These are phyloP conservation scores for Drosera capensis DNA, from an alignment of 148 eudicot genomes.

Conservation along the genomic window DNA sequence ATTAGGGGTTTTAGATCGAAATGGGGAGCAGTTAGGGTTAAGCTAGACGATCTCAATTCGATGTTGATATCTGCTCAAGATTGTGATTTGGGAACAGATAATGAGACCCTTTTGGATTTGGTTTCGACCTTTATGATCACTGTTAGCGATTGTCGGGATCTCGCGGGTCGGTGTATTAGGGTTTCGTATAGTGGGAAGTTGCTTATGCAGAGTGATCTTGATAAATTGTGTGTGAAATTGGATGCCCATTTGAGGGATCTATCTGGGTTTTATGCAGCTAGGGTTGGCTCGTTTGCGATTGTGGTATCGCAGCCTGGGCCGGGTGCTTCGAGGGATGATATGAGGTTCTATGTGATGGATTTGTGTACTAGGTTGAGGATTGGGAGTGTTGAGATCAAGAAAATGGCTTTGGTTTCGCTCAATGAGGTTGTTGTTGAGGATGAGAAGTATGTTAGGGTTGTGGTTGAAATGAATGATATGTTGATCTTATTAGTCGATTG, in stretches of 20 bases:
- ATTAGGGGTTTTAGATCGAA: constrained; percentile 45
- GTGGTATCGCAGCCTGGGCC: constrained; percentile 42
- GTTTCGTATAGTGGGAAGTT: constrained; percentile 52
- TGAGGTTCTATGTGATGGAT: constrained; percentile 52
- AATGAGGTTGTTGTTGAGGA: constrained; percentile 46
- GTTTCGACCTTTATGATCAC: constrained; percentile 19
- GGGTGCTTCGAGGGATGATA: constrained; percentile 40
- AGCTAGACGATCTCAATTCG: constrained; percentile 50
- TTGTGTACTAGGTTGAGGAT: constrained; percentile 51
- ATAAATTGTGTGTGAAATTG: constrained; percentile 26
- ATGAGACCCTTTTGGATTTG: constrained; percentile 13
- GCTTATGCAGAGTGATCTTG: constrained; percentile 81
- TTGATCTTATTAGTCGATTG: constrained; percentile 24
- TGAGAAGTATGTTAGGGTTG: constrained; percentile 49
- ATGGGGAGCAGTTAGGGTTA: constrained; percentile 50
- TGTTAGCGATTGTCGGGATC: constrained; percentile 19
- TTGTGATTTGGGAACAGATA: constrained; percentile 10
- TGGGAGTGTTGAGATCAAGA: constrained; percentile 49
- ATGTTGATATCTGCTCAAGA: constrained; percentile 25
- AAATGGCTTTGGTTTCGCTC: constrained; percentile 37
- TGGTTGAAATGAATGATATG: constrained; percentile 32
- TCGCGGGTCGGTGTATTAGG: constrained; percentile 33
- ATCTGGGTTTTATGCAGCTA: constrained; percentile 24
- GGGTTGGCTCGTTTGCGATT: constrained; percentile 36
- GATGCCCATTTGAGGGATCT: constrained; percentile 22